Percentiles rank a stretch among this genome's conserved stretches.
Evolutionary conservation across 2,329 filamentous ascomycete genomes (phyloP).

Genomic region (Beauveria rudraprayagi): DNA sequence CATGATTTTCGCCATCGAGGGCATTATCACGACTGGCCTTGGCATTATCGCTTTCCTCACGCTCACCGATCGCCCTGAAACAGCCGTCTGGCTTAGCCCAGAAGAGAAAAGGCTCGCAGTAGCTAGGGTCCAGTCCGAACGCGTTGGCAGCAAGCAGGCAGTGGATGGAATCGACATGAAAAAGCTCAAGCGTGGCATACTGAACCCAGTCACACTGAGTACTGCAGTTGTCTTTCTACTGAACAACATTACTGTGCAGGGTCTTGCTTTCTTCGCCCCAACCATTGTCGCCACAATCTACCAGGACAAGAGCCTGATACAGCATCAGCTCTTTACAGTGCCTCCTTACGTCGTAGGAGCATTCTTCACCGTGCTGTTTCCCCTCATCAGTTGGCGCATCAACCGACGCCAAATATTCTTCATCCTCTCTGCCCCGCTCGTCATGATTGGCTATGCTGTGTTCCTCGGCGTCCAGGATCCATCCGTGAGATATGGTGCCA

Average conservation of each 20-base stretch:
- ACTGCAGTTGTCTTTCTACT: slow-evolving; percentile 54
- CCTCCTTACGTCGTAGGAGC: slow-evolving; percentile 63
- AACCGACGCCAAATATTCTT: slow-evolving; percentile 55
- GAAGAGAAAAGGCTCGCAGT: slow-evolving; percentile 61
- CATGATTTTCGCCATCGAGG: slow-evolving; percentile 65
- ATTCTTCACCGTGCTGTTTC: slow-evolving; percentile 56
- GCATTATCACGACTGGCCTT: slow-evolving; percentile 47
- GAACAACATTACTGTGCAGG: slow-evolving; percentile 64
- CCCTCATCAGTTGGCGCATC: slow-evolving; percentile 51
- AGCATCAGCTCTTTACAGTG: slow-evolving; percentile 62
- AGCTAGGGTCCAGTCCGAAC: slow-evolving; percentile 60
- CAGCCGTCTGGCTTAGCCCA: slow-evolving; percentile 55
- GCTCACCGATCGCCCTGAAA: slow-evolving; percentile 60
- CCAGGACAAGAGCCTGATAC: slow-evolving; percentile 43
- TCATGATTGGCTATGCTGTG: slow-evolving; percentile 64
- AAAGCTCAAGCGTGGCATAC: slow-evolving; percentile 55
- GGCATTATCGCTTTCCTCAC: slow-evolving; percentile 55
- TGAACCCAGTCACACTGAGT: slow-evolving; percentile 51
- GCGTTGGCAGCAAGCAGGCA: slow-evolving; percentile 52
- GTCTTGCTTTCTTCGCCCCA: slow-evolving; percentile 60
- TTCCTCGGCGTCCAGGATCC: slow-evolving; percentile 50
- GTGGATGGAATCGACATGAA: slow-evolving; percentile 53
- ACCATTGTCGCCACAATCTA: slow-evolving; percentile 65
- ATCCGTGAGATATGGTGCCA: slow-evolving; percentile 57
- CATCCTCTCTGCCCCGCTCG: slow-evolving; percentile 49